phyloP scores from a whole-genome alignment of 495 filamentous ascomycete species.

The Rostrohypoxylon terebratum region DNA sequence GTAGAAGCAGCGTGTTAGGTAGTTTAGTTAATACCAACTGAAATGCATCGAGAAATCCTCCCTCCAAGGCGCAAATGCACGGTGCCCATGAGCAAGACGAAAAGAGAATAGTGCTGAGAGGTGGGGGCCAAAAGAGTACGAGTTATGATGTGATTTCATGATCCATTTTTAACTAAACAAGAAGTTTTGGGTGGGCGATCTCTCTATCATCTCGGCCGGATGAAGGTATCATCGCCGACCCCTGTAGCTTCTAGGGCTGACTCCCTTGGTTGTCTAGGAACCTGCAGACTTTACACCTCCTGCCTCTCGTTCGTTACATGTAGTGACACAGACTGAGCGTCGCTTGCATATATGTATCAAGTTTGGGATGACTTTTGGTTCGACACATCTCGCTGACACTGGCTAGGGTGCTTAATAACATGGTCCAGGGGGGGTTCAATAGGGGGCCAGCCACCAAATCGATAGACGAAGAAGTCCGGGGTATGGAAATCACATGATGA shows the following conservation, averaged over 20 bases:
- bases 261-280: background rate
- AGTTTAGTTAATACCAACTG: background rate
- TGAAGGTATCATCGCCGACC: background rate
- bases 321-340: background rate
- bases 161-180: background rate
- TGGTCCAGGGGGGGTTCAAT: background rate
- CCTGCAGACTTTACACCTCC: background rate
- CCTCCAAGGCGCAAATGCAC: background rate
- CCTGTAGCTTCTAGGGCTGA: background rate
- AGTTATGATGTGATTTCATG: background rate
- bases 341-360: constrained; percentile 12
- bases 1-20: background rate
- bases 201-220: background rate
- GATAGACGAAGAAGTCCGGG: background rate
- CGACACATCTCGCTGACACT: background rate
- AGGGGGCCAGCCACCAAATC: background rate
- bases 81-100: background rate
- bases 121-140: background rate
- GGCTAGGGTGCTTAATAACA: background rate
- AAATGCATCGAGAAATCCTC: background rate
- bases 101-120: background rate
- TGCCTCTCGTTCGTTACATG: background rate
- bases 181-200: background rate
- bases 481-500: background rate
- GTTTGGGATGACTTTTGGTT: background rate